Evolutionary conservation across 345 rosid species (phyloP).

Genomic region (Melaleuca alternifolia): DNA sequence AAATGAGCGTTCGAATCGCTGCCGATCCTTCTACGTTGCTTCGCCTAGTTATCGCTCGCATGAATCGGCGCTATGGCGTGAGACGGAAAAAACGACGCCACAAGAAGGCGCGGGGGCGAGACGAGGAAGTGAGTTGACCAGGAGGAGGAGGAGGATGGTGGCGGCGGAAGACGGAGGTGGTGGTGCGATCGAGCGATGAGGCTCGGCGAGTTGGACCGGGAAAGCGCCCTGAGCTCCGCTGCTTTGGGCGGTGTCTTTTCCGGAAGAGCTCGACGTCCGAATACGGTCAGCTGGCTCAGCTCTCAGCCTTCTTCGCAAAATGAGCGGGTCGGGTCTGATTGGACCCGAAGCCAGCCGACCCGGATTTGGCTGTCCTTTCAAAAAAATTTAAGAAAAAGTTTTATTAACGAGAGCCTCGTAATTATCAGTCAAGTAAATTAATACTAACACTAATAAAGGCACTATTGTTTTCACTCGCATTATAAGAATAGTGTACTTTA

Average conservation of each 20-base stretch:
- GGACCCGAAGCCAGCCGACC: background rate
- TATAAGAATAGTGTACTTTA: background rate
- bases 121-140: background rate
- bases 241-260: background rate
- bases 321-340: background rate
- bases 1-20: background rate
- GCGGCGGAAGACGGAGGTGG: background rate
- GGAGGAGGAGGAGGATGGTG: too few relatives aligned
- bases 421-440: too few relatives aligned
- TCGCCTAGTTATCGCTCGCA: background rate
- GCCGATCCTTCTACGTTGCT: background rate
- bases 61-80: background rate
- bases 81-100: background rate
- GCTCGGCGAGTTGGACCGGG: background rate
- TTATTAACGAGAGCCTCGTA: background rate
- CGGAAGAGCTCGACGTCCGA: background rate
- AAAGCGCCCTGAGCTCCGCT: background rate
- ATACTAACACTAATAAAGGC: too few relatives aligned
- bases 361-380: background rate
- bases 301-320: background rate
- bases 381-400: background rate
- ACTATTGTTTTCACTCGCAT: background rate
- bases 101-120: background rate
- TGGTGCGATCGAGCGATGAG: background rate
- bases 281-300: background rate